Evolutionary conservation across 2,329 filamentous ascomycete species (phyloP), one percentile per base, ranked within the genome.

Genomic region (Daldinia sp.): DNA sequence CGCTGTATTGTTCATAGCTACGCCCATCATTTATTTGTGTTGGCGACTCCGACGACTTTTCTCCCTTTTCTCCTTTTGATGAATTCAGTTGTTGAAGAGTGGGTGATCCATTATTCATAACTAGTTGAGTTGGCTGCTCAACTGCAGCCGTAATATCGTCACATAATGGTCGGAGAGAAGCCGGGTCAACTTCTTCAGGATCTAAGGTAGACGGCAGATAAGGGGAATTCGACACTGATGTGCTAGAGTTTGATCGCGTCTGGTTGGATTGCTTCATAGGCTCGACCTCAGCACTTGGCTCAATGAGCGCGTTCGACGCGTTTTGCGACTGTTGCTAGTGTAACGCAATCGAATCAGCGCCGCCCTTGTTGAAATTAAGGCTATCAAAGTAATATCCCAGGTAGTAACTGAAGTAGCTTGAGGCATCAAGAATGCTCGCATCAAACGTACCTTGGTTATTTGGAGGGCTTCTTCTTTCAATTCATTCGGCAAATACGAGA

Each of bases 11-110:
- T 6, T 81, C 80, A 67, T 87, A 87, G 73, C 85, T 85, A 34
- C 85, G 81, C 47, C 79, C 83, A 43, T 82, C 80, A 66, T 87
- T 87, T 60, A 80, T 77, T 72, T 87, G 85, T 1, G 85, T 87
- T 1, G 82, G 82, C 8, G 84, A 84, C 58, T 82, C 80, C 9
- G 82, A 84, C n/a, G 73, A 75, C 72, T 73, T 74, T 29, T 82
- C 78, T 37, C n/a, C 30, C 76, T 80, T 83, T 52, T 66, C 63
- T 54, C 55, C 70, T 61, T 59, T 69, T 59, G 53, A 39, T 34
- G 54, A 51, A 15, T 27, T 43, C 3, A 56, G 50, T 35, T 61
- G 27, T 41, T 56, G 62, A 32, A 54, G 15, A 47, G 47, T 67
- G 13, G 58, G 21, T 25, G 55, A 43, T 21, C 30, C 69, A 68